Percentiles rank a stretch among this genome's conserved stretches.
Conservation (phyloP, 2,329 filamentous ascomycete genomes). For the Monilinia fructigena region DNA sequence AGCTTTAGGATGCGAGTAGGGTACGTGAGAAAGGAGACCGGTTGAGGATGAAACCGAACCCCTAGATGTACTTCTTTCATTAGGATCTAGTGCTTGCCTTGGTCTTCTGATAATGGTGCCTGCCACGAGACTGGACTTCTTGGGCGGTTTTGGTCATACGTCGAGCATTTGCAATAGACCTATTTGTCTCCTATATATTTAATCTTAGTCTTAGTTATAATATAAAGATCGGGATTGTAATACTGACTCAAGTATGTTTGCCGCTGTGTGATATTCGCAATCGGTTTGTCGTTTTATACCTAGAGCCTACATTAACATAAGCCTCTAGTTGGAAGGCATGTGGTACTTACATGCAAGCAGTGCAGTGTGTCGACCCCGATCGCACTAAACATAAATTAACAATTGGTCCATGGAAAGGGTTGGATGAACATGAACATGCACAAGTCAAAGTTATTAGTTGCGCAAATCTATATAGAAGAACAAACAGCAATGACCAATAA, state of each 20-base stretch:
- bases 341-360: constrained; percentile 57
- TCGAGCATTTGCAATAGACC: constrained; percentile 52
- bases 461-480: background rate
- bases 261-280: constrained; percentile 73
- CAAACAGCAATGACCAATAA: background rate
- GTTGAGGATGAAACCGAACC: constrained; percentile 44
- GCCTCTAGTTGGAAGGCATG: constrained; percentile 13
- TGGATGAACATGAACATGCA: background rate
- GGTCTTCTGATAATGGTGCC: constrained; percentile 32
- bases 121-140: constrained; percentile 47
- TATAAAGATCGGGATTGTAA: background rate
- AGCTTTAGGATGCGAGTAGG: constrained; percentile 67
- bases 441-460: background rate
- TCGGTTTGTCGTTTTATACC: constrained; percentile 75
- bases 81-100: constrained; percentile 30
- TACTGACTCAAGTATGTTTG: constrained; percentile 71
- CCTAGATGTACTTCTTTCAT: constrained; percentile 33
- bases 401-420: background rate
- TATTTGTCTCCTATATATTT: constrained; percentile 54
- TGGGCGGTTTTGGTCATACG: constrained; percentile 58
- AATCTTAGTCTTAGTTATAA: constrained; percentile 7
- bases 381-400: constrained; percentile 55
- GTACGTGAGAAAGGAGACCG: constrained; percentile 68
- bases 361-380: constrained; percentile 67
- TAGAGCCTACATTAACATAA: constrained; percentile 39